Conservation (phyloP, 495 filamentous ascomycete genomes). For the Cryomyces antarcticus region DNA sequence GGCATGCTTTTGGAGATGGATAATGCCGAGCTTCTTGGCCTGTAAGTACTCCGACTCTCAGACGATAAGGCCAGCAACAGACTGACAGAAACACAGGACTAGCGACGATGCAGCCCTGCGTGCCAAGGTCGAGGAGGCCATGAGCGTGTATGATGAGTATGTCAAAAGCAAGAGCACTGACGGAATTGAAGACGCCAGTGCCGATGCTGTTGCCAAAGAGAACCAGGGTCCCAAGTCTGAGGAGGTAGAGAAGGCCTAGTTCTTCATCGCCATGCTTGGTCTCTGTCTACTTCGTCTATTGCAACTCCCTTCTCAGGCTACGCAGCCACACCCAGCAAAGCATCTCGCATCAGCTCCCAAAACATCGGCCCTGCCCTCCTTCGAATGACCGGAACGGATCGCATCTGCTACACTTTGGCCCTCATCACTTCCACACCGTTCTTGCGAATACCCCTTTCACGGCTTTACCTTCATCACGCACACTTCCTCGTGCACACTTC, state of each 20-base stretch:
- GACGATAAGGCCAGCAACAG: conserved; percentile 3
- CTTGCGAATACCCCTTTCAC: too few species aligned
- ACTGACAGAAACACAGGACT: conserved; percentile 35
- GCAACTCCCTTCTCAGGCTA: too few species aligned
- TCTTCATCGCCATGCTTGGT: too few species aligned
- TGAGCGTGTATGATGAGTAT: conserved; percentile 95
- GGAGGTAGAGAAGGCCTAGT: not conserved
- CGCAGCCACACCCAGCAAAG: too few species aligned
- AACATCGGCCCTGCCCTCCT: too few species aligned
- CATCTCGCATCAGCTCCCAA: too few species aligned
- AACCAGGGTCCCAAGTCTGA: conserved; percentile 4
- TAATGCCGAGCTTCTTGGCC: conserved; percentile 70
- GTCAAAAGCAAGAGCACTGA: conserved; percentile 51
- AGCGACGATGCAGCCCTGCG: conserved; percentile 77
- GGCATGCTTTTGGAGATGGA: conserved; percentile 99
- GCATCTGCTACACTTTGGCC: too few species aligned
- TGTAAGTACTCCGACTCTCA: conserved; percentile 46
- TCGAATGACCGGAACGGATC: too few species aligned
- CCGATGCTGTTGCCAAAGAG: not conserved
- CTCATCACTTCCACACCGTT: too few species aligned
- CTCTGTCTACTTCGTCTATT: too few species aligned
- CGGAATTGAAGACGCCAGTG: not conserved
- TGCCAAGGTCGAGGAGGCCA: conserved; percentile 89
- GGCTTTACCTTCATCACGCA: too few species aligned
- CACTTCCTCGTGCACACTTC: too few species aligned